Base-by-base conservation (phyloP, 2,329 filamentous ascomycete species). In the Fonsecaea multimorphosa region DNA sequence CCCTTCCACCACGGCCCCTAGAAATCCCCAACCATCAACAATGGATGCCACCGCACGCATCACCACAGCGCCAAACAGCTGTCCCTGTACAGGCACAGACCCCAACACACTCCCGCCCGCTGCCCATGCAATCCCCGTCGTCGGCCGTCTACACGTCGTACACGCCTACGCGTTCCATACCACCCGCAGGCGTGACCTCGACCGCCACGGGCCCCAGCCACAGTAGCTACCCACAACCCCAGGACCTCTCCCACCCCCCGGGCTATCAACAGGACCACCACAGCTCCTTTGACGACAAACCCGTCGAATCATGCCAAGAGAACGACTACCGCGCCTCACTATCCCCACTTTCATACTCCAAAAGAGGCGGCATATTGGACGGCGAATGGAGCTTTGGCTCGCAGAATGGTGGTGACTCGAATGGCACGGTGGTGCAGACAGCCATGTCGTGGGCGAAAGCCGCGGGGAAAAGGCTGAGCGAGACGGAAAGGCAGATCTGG, bases 301-400 rank as follows among this genome's bases (percentile, higher is more conserved):
- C 67, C 29, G 32, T 68, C 24, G 68, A 67, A 52, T 56, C 61
- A 3, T 70, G 67, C 53, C 65, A 64, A 58, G 58, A 63, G 19
- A 32, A 46, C 27, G 67, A 65, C 14, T 57, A 44, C 9, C 54
- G 53, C 29, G 55, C 66, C 9, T 69, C 64, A 7, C 58, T 61
- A 32, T 61, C 58, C n/a, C 58, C 58, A 40, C 63, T 67, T 1
- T 65, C 69, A 16, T 52, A 57, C 8, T 64, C 67, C 8, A 40
- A 60, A 34, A 49, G 65, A 40, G 67, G 68, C 24, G 70, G 70
- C 24, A 67, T 71, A 24, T 64, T 72, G 16, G 71, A 69, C 31
- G 61, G 27, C 93, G 31, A 86, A 91, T 76, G 84, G 88, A 70
- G 84, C 91, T 66, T 85, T 85, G 66, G 85, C 84, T 62, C 58